Conservation (phyloP, 2,329 filamentous ascomycete genomes). For the Arthroderma sp. region DNA sequence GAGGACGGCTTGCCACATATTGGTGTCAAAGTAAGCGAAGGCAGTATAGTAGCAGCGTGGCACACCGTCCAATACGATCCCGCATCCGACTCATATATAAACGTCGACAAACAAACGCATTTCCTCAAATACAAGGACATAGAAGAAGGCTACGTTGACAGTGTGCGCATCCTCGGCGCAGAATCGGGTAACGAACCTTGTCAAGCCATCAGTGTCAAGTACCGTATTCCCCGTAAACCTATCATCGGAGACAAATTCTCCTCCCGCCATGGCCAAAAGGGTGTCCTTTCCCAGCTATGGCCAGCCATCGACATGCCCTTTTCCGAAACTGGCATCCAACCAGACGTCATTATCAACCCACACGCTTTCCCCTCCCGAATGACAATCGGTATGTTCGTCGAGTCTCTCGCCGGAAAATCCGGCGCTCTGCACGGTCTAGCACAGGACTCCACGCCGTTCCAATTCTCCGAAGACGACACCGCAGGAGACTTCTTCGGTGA, state of each 20-base stretch:
- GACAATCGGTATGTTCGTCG: conserved; percentile 99
- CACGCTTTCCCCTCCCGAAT: conserved; percentile 98
- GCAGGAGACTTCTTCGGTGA: conserved; percentile 92
- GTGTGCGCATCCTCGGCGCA: conserved; percentile 78
- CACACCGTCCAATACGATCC: conserved; percentile 72
- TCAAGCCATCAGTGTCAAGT: conserved; percentile 83
- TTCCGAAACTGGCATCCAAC: conserved; percentile 89
- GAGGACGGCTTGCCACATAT: conserved; percentile 76
- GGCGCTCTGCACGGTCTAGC: conserved; percentile 90
- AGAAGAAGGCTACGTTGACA: conserved; percentile 79
- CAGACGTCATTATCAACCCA: conserved; percentile 97
- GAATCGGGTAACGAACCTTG: conserved; percentile 71
- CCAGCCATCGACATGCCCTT: conserved; percentile 90
- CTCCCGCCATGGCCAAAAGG: conserved; percentile 94
- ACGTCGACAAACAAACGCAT: conserved; percentile 72
- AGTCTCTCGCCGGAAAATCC: conserved; percentile 89
- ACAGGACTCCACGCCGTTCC: conserved; percentile 90
- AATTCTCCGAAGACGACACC: conserved; percentile 82
- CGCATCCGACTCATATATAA: conserved; percentile 59
- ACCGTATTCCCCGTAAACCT: conserved; percentile 77
- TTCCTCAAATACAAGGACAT: conserved; percentile 91
- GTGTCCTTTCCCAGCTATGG: conserved; percentile 94
- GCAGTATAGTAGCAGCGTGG: conserved; percentile 77
- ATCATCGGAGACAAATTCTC: conserved; percentile 99
- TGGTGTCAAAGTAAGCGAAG: conserved; percentile 63